Conservation (phyloP, 1,284 basidiomycete species). For the Boletus hoseneyae region DNA sequence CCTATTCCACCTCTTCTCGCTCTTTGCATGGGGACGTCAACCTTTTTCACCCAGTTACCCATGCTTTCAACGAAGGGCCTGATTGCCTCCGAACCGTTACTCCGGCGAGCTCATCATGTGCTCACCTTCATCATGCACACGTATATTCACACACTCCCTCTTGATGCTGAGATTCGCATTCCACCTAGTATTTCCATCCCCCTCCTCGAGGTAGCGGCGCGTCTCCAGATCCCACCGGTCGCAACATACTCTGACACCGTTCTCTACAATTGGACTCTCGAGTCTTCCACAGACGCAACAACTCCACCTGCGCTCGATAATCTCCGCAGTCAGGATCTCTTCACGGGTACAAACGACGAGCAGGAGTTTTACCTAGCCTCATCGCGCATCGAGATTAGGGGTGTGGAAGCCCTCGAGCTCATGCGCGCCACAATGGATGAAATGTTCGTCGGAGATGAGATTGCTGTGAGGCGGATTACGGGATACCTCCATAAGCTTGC, state of each 20-base stretch:
- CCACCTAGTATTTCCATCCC: conserved; percentile 77
- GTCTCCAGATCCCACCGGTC: conserved; percentile 85
- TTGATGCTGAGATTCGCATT: conserved; percentile 51
- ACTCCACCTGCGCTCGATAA: conserved; percentile 45
- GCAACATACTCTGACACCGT: conserved; percentile 94
- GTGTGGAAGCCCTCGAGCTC: conserved; percentile 79
- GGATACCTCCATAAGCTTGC: conserved; percentile 68
- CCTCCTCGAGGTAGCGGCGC: conserved; percentile 68
- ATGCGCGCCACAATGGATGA: conserved; percentile 93
- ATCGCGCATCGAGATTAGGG: conserved; percentile 88
- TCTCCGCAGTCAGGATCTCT: conserved; percentile 63
- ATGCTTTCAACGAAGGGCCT: conserved; percentile 34
- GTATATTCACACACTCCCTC: conserved; percentile 80
- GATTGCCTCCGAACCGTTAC: conserved; percentile 55
- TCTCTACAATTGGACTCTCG: conserved; percentile 84
- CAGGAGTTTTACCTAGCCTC: conserved; percentile 88
- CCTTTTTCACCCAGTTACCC: conserved; percentile 36
- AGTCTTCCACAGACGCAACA: conserved; percentile 13
- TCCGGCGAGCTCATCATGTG: conserved; percentile 84
- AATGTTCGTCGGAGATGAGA: conserved; percentile 81
- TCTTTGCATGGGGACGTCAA: not conserved
- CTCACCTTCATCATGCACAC: conserved; percentile 86
- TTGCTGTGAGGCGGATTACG: conserved; percentile 73
- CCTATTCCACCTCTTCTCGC: not conserved
- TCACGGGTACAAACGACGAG: conserved; percentile 84